A percentile compares a stretch with the other conserved stretches of the same genome.
Evolutionary conservation across 2,329 filamentous ascomycete species (phyloP).

Genomic region (Aspergillus calidoustus): DNA sequence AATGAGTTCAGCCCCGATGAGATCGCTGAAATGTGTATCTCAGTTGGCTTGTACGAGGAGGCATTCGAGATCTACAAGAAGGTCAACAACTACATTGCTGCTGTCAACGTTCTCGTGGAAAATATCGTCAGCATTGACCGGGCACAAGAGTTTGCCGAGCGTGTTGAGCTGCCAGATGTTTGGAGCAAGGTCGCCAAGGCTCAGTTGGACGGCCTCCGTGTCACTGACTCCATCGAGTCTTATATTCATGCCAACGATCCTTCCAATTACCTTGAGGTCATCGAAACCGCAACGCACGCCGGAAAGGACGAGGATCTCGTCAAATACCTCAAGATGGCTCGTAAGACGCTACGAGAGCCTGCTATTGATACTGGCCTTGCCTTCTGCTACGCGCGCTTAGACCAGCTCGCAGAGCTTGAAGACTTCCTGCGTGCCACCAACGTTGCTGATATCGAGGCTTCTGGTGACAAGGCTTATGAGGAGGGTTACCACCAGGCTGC

Average conservation of each 20-base stretch:
- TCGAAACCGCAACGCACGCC: slow-evolving; percentile 91
- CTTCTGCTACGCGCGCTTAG: slow-evolving; percentile 89
- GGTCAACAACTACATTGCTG: slow-evolving; percentile 83
- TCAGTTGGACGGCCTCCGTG: slow-evolving; percentile 91
- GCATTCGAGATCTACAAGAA: slow-evolving; percentile 99
- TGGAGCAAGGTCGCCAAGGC: slow-evolving; percentile 99
- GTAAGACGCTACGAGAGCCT: slow-evolving; percentile 93
- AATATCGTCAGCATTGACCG: slow-evolving; percentile 98
- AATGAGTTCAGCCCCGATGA: slow-evolving; percentile 89
- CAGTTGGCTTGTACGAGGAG: slow-evolving; percentile 93
- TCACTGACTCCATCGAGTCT: slow-evolving; percentile 90
- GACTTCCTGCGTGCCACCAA: slow-evolving; percentile 94
- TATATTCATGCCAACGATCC: slow-evolving; percentile 96
- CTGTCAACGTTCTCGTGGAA: slow-evolving; percentile 90
- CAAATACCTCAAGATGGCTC: slow-evolving; percentile 95
- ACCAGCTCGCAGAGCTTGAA: slow-evolving; percentile 90
- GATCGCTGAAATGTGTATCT: slow-evolving; percentile 89
- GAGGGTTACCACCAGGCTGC: slow-evolving; percentile 94
- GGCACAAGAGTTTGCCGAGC: slow-evolving; percentile 92
- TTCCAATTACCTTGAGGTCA: slow-evolving; percentile 92
- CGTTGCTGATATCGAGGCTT: slow-evolving; percentile 93
- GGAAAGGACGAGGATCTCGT: slow-evolving; percentile 98
- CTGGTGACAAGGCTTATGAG: slow-evolving; percentile 95
- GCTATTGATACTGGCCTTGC: slow-evolving; percentile 91
- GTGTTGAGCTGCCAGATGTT: slow-evolving; percentile 90